Base-by-base conservation (phyloP, 2,329 filamentous ascomycete genomes). In the Pseudogymnoascus sp. region DNA sequence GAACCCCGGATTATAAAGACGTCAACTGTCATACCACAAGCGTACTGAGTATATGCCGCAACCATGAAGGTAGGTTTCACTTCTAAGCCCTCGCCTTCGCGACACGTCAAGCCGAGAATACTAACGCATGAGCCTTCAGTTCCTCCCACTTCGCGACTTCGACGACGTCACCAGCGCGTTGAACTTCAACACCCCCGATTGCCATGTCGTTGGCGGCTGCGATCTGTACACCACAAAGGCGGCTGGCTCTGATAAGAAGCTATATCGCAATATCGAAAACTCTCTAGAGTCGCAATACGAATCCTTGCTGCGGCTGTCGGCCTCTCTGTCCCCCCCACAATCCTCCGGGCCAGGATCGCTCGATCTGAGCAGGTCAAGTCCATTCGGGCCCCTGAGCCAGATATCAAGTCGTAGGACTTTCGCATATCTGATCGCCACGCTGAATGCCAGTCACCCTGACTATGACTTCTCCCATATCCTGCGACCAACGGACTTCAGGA, bases 181-280 rank as follows among this genome's bases (percentile, higher is more conserved):
- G 73, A 97, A 96, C 75, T 97, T 97, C 81, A 91, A 95, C 72
- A 97, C 93, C 0, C 86, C 90, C 61, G 93, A 97, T 74, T 93
- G 91, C 73, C 90, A 93, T 69, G 89, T 99, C 65, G 89, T 92
- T 28, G 95, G 95, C 70, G 90, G 91, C 68, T 97, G 93, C 81
- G 95, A 99, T 76, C 83, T 97, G 16, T 99, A 97, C 81, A 97
- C 93, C 8, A 97, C 93, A 25, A 99, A 99, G 77, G 93, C 95
- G 31, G 92, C 93, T 63, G 92, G 93, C 53, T 88, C 89, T 67
- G 95, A 99, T 75, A 97, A 97, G 84, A 97, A 97, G 74, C 82
- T 99, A 7, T 97, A 97, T 81, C 96, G 93, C 77, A 90, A 89
- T 73, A 97, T 99, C 73, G 93, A 97, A 74, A 87, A 90, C 72